Conservation (phyloP, 2,329 filamentous ascomycete species). For the Clonostachys rosea region DNA sequence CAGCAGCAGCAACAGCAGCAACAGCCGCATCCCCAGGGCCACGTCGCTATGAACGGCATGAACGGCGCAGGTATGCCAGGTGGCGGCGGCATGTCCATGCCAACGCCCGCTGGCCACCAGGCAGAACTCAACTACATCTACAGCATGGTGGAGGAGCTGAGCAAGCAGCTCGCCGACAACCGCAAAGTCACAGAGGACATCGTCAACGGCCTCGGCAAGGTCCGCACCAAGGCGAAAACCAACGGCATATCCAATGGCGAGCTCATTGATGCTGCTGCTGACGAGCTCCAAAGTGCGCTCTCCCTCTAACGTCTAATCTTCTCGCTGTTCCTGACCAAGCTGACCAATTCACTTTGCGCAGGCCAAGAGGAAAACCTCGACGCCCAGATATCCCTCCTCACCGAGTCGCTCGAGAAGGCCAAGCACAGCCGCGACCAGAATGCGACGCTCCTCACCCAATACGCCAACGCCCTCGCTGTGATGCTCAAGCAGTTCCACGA, state of each 20-base stretch:
- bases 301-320: neutral
- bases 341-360: slow-evolving; percentile 14
- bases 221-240: slow-evolving; percentile 50
- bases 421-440: slow-evolving; percentile 58
- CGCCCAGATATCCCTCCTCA: slow-evolving; percentile 54
- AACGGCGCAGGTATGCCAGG: slow-evolving; percentile 44
- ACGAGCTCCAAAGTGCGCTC: slow-evolving; percentile 50
- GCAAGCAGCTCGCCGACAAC: slow-evolving; percentile 58
- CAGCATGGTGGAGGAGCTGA: slow-evolving; percentile 62
- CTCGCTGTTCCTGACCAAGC: neutral
- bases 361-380: slow-evolving; percentile 58
- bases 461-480: slow-evolving; percentile 49
- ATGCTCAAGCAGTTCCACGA: slow-evolving; percentile 62
- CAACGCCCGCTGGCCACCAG: slow-evolving; percentile 64
- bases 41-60: slow-evolving; percentile 23
- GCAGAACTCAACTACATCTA: slow-evolving; percentile 66
- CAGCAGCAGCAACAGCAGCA: slow-evolving; percentile 9
- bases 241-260: slow-evolving; percentile 53
- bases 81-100: slow-evolving; percentile 42
- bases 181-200: slow-evolving; percentile 59
- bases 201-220: slow-evolving; percentile 56
- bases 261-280: slow-evolving; percentile 47
- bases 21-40: slow-evolving; percentile 5
- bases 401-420: slow-evolving; percentile 57
- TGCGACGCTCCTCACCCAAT: slow-evolving; percentile 51